Evolutionary conservation across 1,284 basidiomycete genomes (phyloP).

Genomic region (Serendipita sp.): DNA sequence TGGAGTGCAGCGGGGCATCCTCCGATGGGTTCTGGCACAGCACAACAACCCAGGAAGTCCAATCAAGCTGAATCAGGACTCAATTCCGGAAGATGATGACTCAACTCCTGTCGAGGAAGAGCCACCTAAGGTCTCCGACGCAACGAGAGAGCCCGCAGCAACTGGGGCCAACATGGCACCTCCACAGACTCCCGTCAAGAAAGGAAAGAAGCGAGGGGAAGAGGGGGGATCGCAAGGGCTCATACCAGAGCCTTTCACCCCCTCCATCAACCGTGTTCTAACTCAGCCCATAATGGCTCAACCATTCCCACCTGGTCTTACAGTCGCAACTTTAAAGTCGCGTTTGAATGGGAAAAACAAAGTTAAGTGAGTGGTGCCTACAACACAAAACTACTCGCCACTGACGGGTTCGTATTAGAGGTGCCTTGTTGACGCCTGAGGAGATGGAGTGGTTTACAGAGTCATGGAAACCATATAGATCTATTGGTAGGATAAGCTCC

Average conservation of each 20-base stretch:
- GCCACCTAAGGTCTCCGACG: constrained; percentile 17
- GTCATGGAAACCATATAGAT: constrained; percentile 74
- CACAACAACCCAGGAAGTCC: constrained; percentile 36
- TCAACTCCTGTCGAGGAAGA: constrained; percentile 18
- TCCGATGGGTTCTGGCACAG: constrained; percentile 59
- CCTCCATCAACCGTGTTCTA: constrained; percentile 44
- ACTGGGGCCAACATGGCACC: constrained; percentile 10
- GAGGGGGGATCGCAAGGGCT: constrained; percentile 14
- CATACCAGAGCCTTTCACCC: constrained; percentile 49
- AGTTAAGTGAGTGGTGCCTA: constrained; percentile 43
- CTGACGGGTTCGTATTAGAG: constrained; percentile 28
- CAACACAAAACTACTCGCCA: constrained; percentile 1
- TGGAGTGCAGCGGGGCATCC: constrained; percentile 32
- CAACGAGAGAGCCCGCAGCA: constrained; percentile 7
- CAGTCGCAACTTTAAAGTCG: constrained; percentile 42
- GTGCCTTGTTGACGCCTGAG: constrained; percentile 58
- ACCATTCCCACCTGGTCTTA: constrained; percentile 49
- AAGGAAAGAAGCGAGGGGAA: constrained; percentile 5
- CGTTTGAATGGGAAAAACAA: constrained; percentile 70
- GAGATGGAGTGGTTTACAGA: constrained; percentile 75
- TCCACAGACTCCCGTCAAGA: constrained; percentile 13
- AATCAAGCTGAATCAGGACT: constrained; percentile 40
- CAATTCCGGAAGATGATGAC: constrained; percentile 25
- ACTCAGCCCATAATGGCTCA: constrained; percentile 21
- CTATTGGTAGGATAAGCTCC: constrained; percentile 15